Evolutionary conservation across 2,329 filamentous ascomycete genomes (phyloP).

Genomic region (Epichloe uncinata): DNA sequence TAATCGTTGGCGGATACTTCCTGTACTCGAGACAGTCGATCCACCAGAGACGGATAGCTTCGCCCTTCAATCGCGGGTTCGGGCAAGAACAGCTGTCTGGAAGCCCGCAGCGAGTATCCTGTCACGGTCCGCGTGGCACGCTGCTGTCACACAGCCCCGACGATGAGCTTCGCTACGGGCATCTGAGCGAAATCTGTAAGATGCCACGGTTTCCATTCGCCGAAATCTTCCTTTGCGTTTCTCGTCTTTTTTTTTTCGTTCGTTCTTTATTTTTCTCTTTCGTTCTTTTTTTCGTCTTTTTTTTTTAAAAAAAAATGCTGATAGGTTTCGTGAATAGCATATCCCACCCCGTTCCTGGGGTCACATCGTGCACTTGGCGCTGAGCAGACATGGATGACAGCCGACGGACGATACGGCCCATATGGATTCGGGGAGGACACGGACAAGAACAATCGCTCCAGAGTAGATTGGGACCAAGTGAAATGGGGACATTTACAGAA

Average conservation of each 20-base stretch:
- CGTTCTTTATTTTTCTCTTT: background rate
- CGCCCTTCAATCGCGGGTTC: too few relatives aligned
- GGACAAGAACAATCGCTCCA: conserved; percentile 12
- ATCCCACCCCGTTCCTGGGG: conserved; percentile 18
- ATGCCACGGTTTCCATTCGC: background rate
- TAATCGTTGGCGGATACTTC: too few relatives aligned
- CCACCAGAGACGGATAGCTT: too few relatives aligned
- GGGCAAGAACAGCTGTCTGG: too few relatives aligned
- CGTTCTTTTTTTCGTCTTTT: background rate
- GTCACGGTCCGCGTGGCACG: background rate
- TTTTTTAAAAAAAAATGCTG: background rate
- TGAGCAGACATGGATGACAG: conserved; percentile 18
- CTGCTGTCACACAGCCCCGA: background rate
- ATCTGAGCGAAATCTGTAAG: background rate
- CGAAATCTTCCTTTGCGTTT: background rate
- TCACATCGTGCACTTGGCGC: conserved; percentile 18
- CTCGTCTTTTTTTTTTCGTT: background rate
- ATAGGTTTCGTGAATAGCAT: conserved; percentile 9
- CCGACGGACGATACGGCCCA: conserved; percentile 14
- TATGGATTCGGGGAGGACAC: conserved; percentile 18
- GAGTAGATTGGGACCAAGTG: conserved; percentile 17
- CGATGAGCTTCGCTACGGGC: background rate
- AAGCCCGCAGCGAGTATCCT: background rate
- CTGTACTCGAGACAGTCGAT: too few relatives aligned
- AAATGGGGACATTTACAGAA: conserved; percentile 1